Evolutionary conservation across 306 rosid genomes (phyloP).

Genomic region (Psophocarpus tetragonolobus): DNA sequence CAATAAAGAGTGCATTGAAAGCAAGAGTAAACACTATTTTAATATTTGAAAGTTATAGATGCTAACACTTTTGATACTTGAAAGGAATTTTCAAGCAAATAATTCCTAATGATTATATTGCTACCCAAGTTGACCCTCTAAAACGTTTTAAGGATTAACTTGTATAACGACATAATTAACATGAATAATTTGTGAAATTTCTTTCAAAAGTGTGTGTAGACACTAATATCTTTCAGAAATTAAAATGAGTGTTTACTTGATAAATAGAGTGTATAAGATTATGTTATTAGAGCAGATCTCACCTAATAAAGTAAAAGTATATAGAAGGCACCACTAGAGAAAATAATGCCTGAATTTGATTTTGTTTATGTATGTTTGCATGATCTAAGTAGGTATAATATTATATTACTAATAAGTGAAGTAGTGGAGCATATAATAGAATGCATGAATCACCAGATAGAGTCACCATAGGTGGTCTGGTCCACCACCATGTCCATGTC

Average conservation of each 20-base stretch:
- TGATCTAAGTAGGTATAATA: background rate
- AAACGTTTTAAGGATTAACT: too few species aligned
- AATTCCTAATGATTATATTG: too few species aligned
- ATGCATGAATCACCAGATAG: conserved; percentile 80
- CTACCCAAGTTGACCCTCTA: too few species aligned
- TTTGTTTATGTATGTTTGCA: background rate
- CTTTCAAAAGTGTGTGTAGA: too few species aligned
- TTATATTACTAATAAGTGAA: background rate
- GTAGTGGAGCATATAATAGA: conserved; percentile 36
- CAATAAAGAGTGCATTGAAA: background rate
- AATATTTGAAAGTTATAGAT: too few species aligned
- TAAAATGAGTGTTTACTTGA: too few species aligned
- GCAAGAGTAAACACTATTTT: too few species aligned
- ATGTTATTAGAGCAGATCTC: background rate
- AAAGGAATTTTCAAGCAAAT: too few species aligned
- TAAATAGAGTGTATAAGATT: background rate
- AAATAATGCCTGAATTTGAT: conserved; percentile 18
- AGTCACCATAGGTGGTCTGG: conserved; percentile 54
- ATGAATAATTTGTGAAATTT: too few species aligned
- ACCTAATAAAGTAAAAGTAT: background rate
- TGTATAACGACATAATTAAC: too few species aligned
- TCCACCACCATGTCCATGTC: conserved; percentile 51
- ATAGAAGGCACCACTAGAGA: conserved; percentile 25
- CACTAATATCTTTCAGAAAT: too few species aligned
- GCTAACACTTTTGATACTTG: too few species aligned